Percentiles rank a stretch among this genome's conserved stretches.
phyloP scores from a whole-genome alignment of 805 yeast species.

The Saccharomyces kudriavzevii region DNA sequence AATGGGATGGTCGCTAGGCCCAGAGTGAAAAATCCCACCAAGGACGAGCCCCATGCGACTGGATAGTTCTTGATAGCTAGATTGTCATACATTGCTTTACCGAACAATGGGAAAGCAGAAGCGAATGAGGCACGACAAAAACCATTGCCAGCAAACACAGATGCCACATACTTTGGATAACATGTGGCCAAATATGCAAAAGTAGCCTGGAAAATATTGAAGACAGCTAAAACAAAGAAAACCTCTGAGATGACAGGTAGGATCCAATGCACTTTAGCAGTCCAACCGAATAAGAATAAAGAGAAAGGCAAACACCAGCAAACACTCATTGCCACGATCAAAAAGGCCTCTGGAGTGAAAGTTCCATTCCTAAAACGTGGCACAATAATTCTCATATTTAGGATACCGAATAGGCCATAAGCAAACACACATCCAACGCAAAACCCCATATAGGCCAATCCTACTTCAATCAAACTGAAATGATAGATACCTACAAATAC shows the following conservation, averaged over 20 bases:
- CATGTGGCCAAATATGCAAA: constrained; percentile 43
- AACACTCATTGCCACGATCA: constrained; percentile 37
- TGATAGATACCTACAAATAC: constrained; percentile 39
- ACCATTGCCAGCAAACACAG: constrained; percentile 52
- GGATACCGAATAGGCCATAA: constrained; percentile 22
- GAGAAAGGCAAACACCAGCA: constrained; percentile 37
- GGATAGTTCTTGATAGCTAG: constrained; percentile 44
- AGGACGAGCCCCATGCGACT: constrained; percentile 50
- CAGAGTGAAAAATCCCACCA: constrained; percentile 40
- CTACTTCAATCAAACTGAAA: constrained; percentile 42
- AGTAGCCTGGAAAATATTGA: constrained; percentile 43
- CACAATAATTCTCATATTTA: constrained; percentile 23
- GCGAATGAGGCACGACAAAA: constrained; percentile 45
- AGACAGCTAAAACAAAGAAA: constrained; percentile 35
- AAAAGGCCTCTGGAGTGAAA: constrained; percentile 36
- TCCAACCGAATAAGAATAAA: constrained; percentile 45
- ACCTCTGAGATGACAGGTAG: constrained; percentile 39
- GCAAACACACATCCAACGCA: constrained; percentile 41
- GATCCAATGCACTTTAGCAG: constrained; percentile 43
- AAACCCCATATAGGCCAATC: constrained; percentile 41
- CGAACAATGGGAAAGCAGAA: constrained; percentile 59
- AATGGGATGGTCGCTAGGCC: constrained; percentile 43
- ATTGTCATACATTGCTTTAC: constrained; percentile 48
- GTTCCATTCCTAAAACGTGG: constrained; percentile 22
- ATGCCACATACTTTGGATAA: constrained; percentile 44